Evolutionary conservation across 257 asterid species (phyloP), one percentile per base, ranked within the genome.

Genomic region (Dorcoceras hygrometricum): DNA sequence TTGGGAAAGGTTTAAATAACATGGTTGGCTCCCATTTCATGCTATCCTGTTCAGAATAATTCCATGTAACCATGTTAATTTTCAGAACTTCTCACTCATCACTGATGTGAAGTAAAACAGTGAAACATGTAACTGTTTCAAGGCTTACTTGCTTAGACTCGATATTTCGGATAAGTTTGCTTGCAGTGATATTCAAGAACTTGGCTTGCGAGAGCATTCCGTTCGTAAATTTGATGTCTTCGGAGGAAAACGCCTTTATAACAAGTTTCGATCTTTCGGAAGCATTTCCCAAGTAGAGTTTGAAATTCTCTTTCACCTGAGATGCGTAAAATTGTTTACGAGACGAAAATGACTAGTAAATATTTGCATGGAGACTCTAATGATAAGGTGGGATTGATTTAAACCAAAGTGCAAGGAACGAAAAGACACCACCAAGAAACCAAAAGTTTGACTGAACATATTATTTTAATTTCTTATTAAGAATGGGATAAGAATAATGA

Each of bases 11-110:
- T 65, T 75, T 85, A 5, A 79, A 71, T 65, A 77, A 80, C 72
- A 51, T 83, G 59, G 76, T 10, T 69, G 94, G 86, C 75, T 89
- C 98, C 96, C 96, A 91, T 57, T 74, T 36, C 95, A 91, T 82
- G 79, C 89, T 87, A 73, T 79, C 95, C 97, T 90, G 95, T 56
- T 67, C 53, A 58, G n/a, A 23, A 9, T 23, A 72, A 19, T 72
- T 32, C 34, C 48, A 61, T 14, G 29, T 23, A 2, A 29, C 26
- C 5, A 61, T 18, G 66, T 6, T 36, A 28, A 18, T 53, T 32
- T 31, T 14, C 28, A 34, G 26, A 51, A 29, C 5, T 51, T 8
- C 19, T 10, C 24, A 60, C 24, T 48, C 9, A 9, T 54, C 11
- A 36, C 7, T 18, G 18, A 48, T n/a, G 4, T 26, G n/a, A 27